Evolutionary conservation across 768 basidiomycete genomes (phyloP).

Genomic region (Tylopilus rubrobrunneus): DNA sequence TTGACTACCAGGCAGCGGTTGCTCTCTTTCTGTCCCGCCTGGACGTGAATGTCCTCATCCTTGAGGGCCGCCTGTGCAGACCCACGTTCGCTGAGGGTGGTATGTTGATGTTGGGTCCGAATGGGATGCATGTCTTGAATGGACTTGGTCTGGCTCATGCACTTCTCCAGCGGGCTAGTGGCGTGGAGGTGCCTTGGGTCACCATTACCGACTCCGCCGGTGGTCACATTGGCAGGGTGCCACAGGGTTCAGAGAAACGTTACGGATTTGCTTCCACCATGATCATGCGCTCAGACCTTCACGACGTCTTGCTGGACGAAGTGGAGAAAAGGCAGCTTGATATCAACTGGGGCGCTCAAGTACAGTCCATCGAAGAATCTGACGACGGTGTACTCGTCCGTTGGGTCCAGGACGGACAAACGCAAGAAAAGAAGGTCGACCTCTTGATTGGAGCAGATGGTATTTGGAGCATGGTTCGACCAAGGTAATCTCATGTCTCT

Average conservation of each 20-base stretch:
- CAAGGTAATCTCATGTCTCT: constrained; percentile 12
- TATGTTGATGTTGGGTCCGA: constrained; percentile 27
- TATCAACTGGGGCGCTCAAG: constrained; percentile 22
- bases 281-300: constrained; percentile 27
- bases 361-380: constrained; percentile 22
- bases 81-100: constrained; percentile 21
- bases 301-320: constrained; percentile 31
- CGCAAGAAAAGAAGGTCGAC: constrained; percentile 26
- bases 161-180: constrained; percentile 22
- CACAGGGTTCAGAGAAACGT: constrained; percentile 26
- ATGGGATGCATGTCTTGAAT: constrained; percentile 27
- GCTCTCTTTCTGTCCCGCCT: constrained; percentile 27
- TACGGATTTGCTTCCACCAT: constrained; percentile 26
- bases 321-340: constrained; percentile 18
- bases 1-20: constrained; percentile 13
- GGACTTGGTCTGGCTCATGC: constrained; percentile 23
- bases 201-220: constrained; percentile 22
- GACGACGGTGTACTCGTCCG: constrained; percentile 24
- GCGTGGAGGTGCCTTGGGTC: constrained; percentile 18
- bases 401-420: constrained; percentile 20
- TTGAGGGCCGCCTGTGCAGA: constrained; percentile 22
- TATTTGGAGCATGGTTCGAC: constrained; percentile 28
- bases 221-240: constrained; percentile 19
- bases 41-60: constrained; percentile 13
- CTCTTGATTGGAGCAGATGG: constrained; percentile 31